A percentile compares a stretch with the other conserved stretches of the same genome.
Conservation (phyloP, 805 yeast genomes). For the Nakazawaea sp. region DNA sequence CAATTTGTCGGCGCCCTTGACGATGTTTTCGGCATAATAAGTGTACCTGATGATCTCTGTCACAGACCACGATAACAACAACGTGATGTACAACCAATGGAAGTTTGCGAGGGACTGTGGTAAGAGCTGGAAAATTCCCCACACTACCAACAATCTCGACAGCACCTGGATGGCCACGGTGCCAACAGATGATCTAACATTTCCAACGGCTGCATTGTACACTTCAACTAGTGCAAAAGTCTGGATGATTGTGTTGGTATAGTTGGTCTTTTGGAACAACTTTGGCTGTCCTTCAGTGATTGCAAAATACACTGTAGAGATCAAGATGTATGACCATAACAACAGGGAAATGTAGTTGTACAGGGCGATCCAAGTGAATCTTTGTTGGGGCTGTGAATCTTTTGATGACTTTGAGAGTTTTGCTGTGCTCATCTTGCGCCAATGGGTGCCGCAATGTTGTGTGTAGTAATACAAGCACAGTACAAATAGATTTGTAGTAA, state of each 20-base stretch:
- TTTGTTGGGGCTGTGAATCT: too few species aligned
- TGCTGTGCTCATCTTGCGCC: too few species aligned
- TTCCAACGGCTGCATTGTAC: slow-evolving; percentile 67
- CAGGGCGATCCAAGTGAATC: slow-evolving; percentile 24
- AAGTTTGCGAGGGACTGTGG: slow-evolving; percentile 64
- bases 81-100: slow-evolving; percentile 56
- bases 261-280: slow-evolving; percentile 52
- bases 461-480: too few species aligned
- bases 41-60: slow-evolving; percentile 91
- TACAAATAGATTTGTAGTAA: too few species aligned
- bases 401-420: too few species aligned
- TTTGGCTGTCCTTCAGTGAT: slow-evolving; percentile 38
- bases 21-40: slow-evolving; percentile 69
- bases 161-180: slow-evolving; percentile 86
- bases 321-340: slow-evolving; percentile 24
- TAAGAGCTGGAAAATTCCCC: slow-evolving; percentile 72
- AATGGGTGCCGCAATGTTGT: too few species aligned
- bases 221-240: slow-evolving; percentile 76
- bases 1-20: slow-evolving; percentile 36
- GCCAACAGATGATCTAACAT: slow-evolving; percentile 76
- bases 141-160: slow-evolving; percentile 74
- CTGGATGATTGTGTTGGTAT: slow-evolving; percentile 62
- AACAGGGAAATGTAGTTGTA: slow-evolving; percentile 26
- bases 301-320: slow-evolving; percentile 17
- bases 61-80: slow-evolving; percentile 82